Conservation (phyloP, 169 alveolate genomes). For the Plasmodium coatneyi region DNA sequence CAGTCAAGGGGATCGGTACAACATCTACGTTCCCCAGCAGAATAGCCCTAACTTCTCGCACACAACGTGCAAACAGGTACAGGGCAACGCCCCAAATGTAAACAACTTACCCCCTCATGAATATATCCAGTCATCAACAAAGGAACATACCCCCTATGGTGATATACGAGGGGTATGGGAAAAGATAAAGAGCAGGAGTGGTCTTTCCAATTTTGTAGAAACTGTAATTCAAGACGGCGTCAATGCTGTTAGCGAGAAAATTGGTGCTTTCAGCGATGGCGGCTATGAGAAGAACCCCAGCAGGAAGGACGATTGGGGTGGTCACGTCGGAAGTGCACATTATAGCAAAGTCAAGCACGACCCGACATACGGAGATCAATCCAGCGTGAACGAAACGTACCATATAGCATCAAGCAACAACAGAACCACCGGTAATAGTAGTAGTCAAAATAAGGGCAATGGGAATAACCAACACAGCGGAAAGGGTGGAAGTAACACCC, state of each 20-base stretch:
- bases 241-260: not conserved
- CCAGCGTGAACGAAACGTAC: not conserved
- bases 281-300: not conserved
- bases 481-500: not conserved
- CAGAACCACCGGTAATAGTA: not conserved
- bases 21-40: not conserved
- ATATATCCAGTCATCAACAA: not conserved
- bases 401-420: not conserved
- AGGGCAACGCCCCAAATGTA: not conserved
- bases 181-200: not conserved
- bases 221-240: not conserved
- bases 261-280: not conserved
- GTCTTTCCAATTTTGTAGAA: not conserved
- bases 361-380: not conserved
- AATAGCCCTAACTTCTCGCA: not conserved
- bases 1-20: not conserved
- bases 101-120: not conserved
- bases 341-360: not conserved
- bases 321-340: not conserved
- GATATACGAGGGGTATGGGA: not conserved
- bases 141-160: not conserved
- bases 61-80: not conserved
- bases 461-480: not conserved
- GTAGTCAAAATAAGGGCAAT: conserved; percentile 3
- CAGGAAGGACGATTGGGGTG: not conserved